Base-by-base conservation (phyloP, 257 asterid species). In the Scutellaria galericulata region DNA sequence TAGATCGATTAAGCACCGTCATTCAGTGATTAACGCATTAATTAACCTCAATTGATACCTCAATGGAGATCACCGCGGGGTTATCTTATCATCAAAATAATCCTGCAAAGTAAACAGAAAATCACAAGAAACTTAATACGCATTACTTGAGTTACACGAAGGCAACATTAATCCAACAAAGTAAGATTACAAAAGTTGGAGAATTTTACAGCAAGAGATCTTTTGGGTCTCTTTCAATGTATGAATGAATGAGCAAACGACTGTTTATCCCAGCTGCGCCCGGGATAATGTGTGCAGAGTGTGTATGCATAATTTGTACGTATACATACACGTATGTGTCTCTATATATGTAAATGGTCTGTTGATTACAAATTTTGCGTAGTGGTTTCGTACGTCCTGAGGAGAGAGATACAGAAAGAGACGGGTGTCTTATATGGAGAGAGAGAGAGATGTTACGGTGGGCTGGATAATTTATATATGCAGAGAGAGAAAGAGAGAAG, bases 91-190 rank as follows among this genome's bases (percentile, higher is more conserved):
- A 54, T 55, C 67, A 4, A 9, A 67, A 46, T 50, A 70, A 72
- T 75, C 82, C 79, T 84, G 72, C 82, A 70, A 59, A 75, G 70
- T 59, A 46, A 73, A 66, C 57, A 68, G 63, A 79, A 31, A 75
- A 63, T 44, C 57, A 7, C 62, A 14, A 27, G 37, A 65, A 51
- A 72, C 78, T 75, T 66, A 73, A 79, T 75, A 56, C 82, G 77
- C 89, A 83, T 83, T 75, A 83, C 95, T 88, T 82, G 72, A 86
- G 81, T 81, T 76, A 77, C 69, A 83, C 84, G 15, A 72, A 40
- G 9, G 41, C 59, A 51, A 42, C 18, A 45, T 6, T 13, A 27
- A 57, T 12, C 11, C 48, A 44, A 44, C 48, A 52, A 52, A 14
- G 14, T 24, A 15, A 15, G 9, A 14, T 52, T 14, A 67, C 53